Percentiles rank a stretch among this genome's conserved stretches.
phyloP scores from a whole-genome alignment of 2,329 filamentous ascomycete species.

The Gyromitra esculenta region DNA sequence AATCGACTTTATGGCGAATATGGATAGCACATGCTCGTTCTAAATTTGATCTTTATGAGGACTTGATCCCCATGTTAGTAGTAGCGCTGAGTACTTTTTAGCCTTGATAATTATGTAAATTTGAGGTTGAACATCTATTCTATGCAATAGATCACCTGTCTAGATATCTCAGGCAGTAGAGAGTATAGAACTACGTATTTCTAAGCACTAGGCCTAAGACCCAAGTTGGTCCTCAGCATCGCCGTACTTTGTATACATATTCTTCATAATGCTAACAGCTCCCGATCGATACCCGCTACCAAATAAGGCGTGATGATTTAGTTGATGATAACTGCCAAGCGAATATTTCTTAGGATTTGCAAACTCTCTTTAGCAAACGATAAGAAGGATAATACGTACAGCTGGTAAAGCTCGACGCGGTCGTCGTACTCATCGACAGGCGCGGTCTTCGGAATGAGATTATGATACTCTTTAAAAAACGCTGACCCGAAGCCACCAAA shows the following conservation, averaged over 20 bases:
- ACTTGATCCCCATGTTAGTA: not conserved
- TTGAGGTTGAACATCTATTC: not conserved
- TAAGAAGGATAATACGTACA: slow-evolving; percentile 64
- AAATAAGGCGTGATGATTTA: slow-evolving; percentile 89
- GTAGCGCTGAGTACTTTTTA: not conserved
- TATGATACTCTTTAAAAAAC: slow-evolving; percentile 82
- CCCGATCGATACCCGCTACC: slow-evolving; percentile 79
- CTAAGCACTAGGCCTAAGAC: not conserved
- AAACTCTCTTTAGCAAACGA: slow-evolving; percentile 60
- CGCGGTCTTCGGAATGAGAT: slow-evolving; percentile 79
- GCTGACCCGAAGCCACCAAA: slow-evolving; percentile 82
- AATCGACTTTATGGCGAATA: not conserved
- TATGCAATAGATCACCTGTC: not conserved
- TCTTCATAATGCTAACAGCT: slow-evolving; percentile 81
- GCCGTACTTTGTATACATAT: slow-evolving; percentile 76
- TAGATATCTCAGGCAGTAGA: not conserved
- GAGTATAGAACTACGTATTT: not conserved
- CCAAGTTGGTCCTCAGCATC: slow-evolving; percentile 13
- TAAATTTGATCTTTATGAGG: not conserved
- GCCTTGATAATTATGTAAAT: not conserved
- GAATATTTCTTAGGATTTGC: slow-evolving; percentile 6
- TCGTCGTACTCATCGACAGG: slow-evolving; percentile 87
- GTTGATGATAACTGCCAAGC: slow-evolving; percentile 76
- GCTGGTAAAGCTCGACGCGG: slow-evolving; percentile 79
- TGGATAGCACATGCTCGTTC: not conserved